phyloP scores from a whole-genome alignment of 192 early-diverging fungal genomes.

The Coemansia biformis region DNA sequence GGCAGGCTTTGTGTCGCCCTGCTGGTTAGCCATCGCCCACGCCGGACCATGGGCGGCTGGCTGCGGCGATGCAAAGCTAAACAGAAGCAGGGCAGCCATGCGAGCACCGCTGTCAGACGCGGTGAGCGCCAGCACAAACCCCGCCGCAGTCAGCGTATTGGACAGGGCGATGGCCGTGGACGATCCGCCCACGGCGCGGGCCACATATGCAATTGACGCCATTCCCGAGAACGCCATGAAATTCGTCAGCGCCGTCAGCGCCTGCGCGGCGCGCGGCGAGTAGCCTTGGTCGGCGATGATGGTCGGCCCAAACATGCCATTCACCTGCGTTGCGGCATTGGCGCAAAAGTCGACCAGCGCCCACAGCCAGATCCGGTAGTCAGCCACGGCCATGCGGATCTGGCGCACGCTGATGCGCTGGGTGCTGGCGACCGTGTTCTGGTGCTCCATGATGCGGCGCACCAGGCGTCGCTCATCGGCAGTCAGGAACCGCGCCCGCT shows the following conservation, averaged over 20 bases:
- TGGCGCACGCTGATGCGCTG: slow-evolving; percentile 23
- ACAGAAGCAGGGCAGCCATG: slow-evolving; percentile 35
- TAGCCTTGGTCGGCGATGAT: slow-evolving; percentile 43
- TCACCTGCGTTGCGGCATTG: slow-evolving; percentile 40
- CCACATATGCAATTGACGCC: slow-evolving; percentile 35
- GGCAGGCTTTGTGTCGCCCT: slow-evolving; percentile 43
- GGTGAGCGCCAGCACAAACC: slow-evolving; percentile 29
- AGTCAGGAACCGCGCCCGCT: slow-evolving; percentile 33
- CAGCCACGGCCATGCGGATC: slow-evolving; percentile 15
- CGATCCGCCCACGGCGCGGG: slow-evolving; percentile 13
- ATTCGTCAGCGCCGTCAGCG: slow-evolving; percentile 37
- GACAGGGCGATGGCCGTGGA: slow-evolving; percentile 25
- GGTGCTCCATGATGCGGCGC: slow-evolving; percentile 21
- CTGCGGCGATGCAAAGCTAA: slow-evolving; percentile 49
- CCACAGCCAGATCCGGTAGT: slow-evolving; percentile 42
- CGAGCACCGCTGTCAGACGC: slow-evolving; percentile 7
- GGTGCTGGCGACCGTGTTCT: slow-evolving; percentile 36
- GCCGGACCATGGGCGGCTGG: slow-evolving; percentile 42
- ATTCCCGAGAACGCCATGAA: slow-evolving; percentile 41
- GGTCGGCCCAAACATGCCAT: slow-evolving; percentile 47
- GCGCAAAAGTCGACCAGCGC: slow-evolving; percentile 41
- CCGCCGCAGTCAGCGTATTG: slow-evolving; percentile 16
- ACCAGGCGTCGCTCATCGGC: slow-evolving; percentile 22
- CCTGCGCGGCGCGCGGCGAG: slow-evolving; percentile 26
- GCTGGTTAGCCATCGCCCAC: slow-evolving; percentile 45